Base-by-base conservation (phyloP, 1,139 yeast species). In the Hemisphaericaspora xylofermentans region DNA sequence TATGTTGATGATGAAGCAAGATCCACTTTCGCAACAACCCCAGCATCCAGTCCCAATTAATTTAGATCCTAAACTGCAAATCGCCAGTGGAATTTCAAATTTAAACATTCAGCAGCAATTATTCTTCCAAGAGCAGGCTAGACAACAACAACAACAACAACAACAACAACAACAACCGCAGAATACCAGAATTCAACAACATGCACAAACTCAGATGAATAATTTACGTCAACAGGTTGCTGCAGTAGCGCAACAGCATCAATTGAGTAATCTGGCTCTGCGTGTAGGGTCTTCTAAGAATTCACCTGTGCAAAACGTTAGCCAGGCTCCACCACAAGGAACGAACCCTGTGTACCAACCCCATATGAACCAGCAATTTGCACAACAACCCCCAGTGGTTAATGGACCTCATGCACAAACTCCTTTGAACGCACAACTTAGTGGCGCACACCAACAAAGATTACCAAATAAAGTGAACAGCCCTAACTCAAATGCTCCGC, bases 121-220 rank as follows among this genome's bases (percentile, higher is more conserved):
- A 49, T 59, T 49, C 42, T 43, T 60, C 43, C 48, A 46, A 41
- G 62, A 58, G 24, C 57, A 56, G 26, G 33, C 33, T 9, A 29
- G 46, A 38, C 43, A 38, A 28, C 54, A 52, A n/a, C 57, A 50
- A 33, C n/a, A n/a, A n/a, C n/a, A n/a, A n/a, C n/a, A n/a, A n/a
- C 44, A 38, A 31, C 53, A 52, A 29, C 52, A 50, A 29, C 53
- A 52, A 30, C 53, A 50, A 27, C 57, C 53, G 16, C 64, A 26
- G 24, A 68, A 62, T 41, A 64, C 66, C 46, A 61, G 65, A 45
- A 64, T 62, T 35, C 80, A 74, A 42, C 77, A 71, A 46, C 78
- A 71, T 46, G 79, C 79, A 2, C 80, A 75, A 50, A 61, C 61
- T 32, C 80, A 76, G 53, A 74, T 75, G 80, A 74, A 73, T 46